phyloP scores from a whole-genome alignment of 2,329 filamentous ascomycete genomes.

The Boeremia lycopersici region DNA sequence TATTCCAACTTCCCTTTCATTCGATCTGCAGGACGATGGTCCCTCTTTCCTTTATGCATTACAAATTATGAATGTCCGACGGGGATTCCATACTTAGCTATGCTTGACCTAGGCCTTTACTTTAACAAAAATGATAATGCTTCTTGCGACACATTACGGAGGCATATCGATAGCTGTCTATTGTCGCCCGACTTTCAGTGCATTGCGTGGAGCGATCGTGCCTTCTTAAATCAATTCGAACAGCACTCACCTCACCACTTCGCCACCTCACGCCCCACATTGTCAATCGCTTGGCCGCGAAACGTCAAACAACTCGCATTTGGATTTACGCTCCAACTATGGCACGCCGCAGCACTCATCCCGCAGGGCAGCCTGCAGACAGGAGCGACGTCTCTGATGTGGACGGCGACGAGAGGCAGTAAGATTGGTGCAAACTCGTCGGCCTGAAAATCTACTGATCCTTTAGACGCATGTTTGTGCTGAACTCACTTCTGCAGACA shows the following conservation, averaged over 20 bases:
- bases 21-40: background rate
- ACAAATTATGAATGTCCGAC: background rate
- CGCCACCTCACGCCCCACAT: background rate
- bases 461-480: slow-evolving; percentile 28
- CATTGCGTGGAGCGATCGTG: background rate
- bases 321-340: slow-evolving; percentile 6
- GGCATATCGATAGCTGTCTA: no score
- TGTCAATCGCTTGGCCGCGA: background rate
- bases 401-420: slow-evolving; percentile 36
- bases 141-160: no score
- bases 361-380: slow-evolving; percentile 1
- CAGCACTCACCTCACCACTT: slow-evolving; percentile 1
- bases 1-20: background rate
- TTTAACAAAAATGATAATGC: background rate
- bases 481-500: slow-evolving; percentile 25
- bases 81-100: background rate
- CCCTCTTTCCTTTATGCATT: background rate
- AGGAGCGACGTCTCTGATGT: slow-evolving; percentile 13
- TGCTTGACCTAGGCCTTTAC: background rate
- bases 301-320: background rate
- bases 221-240: background rate
- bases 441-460: slow-evolving; percentile 3
- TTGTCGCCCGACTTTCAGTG: no score
- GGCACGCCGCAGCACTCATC: slow-evolving; percentile 20
- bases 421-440: background rate